Conservation (phyloP, 169 alveolate species). For the Perkinsus marinus region DNA sequence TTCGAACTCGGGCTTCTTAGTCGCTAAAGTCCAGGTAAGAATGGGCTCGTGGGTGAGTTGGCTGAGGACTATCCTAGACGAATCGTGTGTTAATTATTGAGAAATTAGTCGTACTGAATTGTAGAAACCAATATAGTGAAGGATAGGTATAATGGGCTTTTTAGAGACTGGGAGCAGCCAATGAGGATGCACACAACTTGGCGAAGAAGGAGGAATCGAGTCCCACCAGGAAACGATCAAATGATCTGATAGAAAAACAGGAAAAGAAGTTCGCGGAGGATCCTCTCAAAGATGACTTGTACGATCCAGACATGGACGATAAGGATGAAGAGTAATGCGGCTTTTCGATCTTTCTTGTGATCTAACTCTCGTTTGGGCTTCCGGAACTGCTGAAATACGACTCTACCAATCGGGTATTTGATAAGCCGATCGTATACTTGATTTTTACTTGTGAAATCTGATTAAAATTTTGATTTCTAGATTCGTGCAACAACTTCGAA, state of each 20-base stretch:
- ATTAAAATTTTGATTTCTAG: no score
- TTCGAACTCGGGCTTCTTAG: background rate
- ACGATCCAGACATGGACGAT: background rate
- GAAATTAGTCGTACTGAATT: no score
- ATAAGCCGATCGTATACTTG: no score
- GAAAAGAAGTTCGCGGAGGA: background rate
- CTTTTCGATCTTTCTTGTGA: no score
- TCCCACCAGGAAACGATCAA: background rate
- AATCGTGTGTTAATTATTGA: no score
- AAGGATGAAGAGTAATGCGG: background rate
- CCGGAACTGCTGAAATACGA: no score
- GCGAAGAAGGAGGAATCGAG: background rate
- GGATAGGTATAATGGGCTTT: background rate
- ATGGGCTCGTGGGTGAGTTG: background rate
- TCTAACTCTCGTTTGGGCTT: no score
- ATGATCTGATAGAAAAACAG: background rate
- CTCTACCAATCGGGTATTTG: no score
- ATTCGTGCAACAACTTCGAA: background rate
- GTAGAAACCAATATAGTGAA: no score
- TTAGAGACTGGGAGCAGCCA: background rate
- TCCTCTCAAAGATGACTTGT: background rate
- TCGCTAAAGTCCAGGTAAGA: background rate
- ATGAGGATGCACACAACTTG: background rate
- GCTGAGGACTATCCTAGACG: background rate
- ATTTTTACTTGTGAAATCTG: no score